A percentile compares a stretch with the other conserved stretches of the same genome.
phyloP scores from a whole-genome alignment of 306 rosid species.

The Coriaria nepalensis region DNA sequence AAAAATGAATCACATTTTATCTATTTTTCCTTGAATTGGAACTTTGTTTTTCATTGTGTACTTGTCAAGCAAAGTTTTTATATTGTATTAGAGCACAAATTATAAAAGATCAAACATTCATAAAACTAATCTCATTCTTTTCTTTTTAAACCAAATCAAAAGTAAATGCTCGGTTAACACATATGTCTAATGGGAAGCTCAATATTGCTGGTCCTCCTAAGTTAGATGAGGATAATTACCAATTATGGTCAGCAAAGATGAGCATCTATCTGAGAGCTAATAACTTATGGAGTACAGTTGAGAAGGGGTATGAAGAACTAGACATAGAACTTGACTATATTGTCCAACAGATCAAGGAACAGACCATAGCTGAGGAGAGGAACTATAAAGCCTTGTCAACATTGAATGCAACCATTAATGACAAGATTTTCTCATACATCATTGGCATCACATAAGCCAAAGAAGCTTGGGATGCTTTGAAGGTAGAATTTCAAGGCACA shows the following conservation, averaged over 20 bases:
- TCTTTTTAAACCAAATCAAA: too few relatives aligned
- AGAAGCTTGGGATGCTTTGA: constrained; percentile 5
- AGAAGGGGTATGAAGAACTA: constrained; percentile 4
- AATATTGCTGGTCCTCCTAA: neutral
- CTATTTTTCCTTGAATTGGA: too few relatives aligned
- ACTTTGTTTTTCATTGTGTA: too few relatives aligned
- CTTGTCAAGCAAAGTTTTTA: too few relatives aligned
- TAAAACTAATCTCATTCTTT: too few relatives aligned
- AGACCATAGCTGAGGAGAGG: neutral
- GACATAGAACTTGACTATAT: neutral
- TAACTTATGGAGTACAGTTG: neutral
- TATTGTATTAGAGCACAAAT: too few relatives aligned
- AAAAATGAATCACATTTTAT: too few relatives aligned
- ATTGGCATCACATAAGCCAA: neutral
- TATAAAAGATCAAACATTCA: too few relatives aligned
- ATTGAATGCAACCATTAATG: neutral
- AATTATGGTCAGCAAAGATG: constrained; percentile 3
- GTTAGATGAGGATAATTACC: constrained; percentile 3
- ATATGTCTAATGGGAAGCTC: too few relatives aligned
- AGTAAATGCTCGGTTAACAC: too few relatives aligned
- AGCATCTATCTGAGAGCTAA: constrained; percentile 2
- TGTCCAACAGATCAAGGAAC: neutral
- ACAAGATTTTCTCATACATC: constrained; percentile 1
- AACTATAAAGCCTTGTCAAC: neutral
- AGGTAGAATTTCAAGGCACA: neutral